Percentiles rank a stretch among this genome's conserved stretches.
Conservation (phyloP, 257 asterid species). For the Fraxinus quadrangulata region DNA sequence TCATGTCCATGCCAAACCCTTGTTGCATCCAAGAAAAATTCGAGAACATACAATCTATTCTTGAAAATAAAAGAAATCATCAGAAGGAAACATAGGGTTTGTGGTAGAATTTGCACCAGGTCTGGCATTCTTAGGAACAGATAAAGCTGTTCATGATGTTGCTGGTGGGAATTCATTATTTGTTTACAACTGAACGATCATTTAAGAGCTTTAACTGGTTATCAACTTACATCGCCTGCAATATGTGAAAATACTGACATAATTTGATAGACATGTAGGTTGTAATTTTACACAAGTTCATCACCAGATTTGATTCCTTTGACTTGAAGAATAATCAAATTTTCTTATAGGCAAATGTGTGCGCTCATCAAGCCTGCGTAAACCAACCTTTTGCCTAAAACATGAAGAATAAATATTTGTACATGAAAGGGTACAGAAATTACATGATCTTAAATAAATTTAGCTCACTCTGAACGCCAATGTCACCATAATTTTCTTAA, state of each 20-base stretch:
- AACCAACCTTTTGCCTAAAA: no score
- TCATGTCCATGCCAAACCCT: slow-evolving; percentile 5
- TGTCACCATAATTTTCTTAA: not conserved
- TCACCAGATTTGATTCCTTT: no score
- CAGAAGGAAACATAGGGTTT: slow-evolving; percentile 20
- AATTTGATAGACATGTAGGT: no score
- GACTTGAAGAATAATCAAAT: no score
- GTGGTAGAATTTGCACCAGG: not conserved
- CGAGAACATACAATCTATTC: slow-evolving; percentile 28
- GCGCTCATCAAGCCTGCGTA: no score
- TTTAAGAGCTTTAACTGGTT: no score
- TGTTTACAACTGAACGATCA: not conserved
- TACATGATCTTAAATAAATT: not conserved
- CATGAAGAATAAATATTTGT: no score
- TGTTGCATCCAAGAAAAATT: slow-evolving; percentile 23
- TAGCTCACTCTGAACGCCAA: not conserved
- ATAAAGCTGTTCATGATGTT: slow-evolving; percentile 13
- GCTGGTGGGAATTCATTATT: not conserved
- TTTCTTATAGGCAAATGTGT: no score
- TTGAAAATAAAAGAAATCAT: slow-evolving; percentile 24
- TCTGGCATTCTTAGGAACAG: slow-evolving; percentile 1
- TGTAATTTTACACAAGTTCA: no score
- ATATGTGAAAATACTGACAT: no score
- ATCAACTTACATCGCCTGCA: no score
- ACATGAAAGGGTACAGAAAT: no score